Percentiles rank a stretch among this genome's conserved stretches.
These are phyloP conservation scores for Biscogniauxia mediterranea DNA, from an alignment of 2,329 filamentous ascomycete genomes.

Conservation along the genomic window DNA sequence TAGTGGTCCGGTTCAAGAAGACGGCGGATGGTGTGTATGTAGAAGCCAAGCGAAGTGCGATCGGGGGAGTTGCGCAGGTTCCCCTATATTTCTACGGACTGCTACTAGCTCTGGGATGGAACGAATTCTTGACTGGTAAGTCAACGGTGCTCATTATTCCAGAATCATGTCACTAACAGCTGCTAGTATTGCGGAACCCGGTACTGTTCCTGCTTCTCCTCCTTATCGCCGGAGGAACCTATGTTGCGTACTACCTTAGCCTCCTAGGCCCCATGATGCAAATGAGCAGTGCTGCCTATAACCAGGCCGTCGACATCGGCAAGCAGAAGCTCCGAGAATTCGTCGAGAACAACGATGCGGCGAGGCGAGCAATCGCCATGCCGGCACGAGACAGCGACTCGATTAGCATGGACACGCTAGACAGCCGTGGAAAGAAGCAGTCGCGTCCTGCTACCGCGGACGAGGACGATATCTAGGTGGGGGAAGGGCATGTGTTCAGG, in stretches of 20 bases:
- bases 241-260: conserved; percentile 90
- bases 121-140: conserved; percentile 92
- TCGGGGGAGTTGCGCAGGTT: conserved; percentile 91
- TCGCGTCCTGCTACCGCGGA: conserved; percentile 45
- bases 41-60: conserved; percentile 94
- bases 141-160: conserved; percentile 6
- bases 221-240: conserved; percentile 71
- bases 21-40: conserved; percentile 97
- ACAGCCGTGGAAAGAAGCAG: conserved; percentile 57
- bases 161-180: conserved; percentile 14
- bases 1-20: conserved; percentile 96
- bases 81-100: conserved; percentile 93
- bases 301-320: conserved; percentile 84
- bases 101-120: conserved; percentile 92
- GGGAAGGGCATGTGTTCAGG: conserved; percentile 7
- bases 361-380: conserved; percentile 80
- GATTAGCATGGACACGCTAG: conserved; percentile 59
- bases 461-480: conserved; percentile 57
- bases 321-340: conserved; percentile 91
- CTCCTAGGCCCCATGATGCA: conserved; percentile 94
- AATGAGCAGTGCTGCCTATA: conserved; percentile 85
- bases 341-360: conserved; percentile 81
- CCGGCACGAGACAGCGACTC: conserved; percentile 47
- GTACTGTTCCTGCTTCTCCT: conserved; percentile 88
- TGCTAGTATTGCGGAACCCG: conserved; percentile 83